A percentile compares a stretch with the other conserved stretches of the same genome.
Evolutionary conservation across 495 filamentous ascomycete species (phyloP).

Genomic region (Tuber borchii): DNA sequence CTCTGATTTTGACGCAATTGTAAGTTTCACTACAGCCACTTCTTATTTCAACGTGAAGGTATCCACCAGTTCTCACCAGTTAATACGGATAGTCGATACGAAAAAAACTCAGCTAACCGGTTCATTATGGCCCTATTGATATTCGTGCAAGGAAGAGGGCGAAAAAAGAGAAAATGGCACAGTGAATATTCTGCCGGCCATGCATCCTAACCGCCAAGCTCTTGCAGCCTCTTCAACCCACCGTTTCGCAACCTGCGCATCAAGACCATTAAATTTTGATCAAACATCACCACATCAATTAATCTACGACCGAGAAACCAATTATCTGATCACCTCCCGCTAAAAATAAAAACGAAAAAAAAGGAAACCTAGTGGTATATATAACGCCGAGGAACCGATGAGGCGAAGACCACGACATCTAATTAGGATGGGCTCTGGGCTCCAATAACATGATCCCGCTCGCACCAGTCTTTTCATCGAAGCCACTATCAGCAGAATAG

Average conservation of each 20-base stretch:
- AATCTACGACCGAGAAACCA: neutral
- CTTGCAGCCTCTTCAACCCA: neutral
- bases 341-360: neutral
- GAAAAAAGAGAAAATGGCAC: neutral
- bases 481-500: slow-evolving; percentile 57
- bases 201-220: neutral
- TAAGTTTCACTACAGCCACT: no score
- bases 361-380: neutral
- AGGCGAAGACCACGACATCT: neutral
- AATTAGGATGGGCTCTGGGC: slow-evolving; percentile 17
- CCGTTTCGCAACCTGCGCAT: neutral
- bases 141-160: neutral
- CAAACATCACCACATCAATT: neutral
- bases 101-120: neutral
- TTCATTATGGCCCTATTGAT: neutral
- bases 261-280: neutral
- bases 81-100: neutral
- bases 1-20: no score
- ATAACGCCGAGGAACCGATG: neutral
- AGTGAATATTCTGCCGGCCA: neutral
- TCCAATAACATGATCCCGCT: slow-evolving; percentile 54
- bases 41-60: no score
- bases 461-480: slow-evolving; percentile 54
- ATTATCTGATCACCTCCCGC: neutral
- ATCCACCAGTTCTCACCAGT: no score